Base-by-base conservation (phyloP, 2,329 filamentous ascomycete species). In the Paracoccidioides lutzii region DNA sequence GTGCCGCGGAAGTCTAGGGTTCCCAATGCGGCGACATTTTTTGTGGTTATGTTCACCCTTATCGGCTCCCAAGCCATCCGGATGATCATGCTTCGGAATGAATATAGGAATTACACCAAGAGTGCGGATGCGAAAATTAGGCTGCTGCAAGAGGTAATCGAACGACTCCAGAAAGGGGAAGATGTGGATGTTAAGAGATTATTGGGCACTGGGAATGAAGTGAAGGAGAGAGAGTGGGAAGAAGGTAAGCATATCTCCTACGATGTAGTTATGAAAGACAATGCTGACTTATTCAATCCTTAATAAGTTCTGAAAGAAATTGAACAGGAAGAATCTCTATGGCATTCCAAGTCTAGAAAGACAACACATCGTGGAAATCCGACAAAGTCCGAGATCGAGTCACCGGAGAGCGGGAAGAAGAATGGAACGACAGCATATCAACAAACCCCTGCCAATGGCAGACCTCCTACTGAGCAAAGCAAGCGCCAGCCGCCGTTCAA, bases 31-130 rank as follows among this genome's bases (percentile, higher is more conserved):
- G 86, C 86, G 22, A 90, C 84, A 0, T 91, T 89, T 65, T 93
- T 84, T 69, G 88, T 91, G 62, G 76, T 84, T 63, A 88, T 91
- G 60, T 90, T 90, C 65, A 76, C 90, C 43, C 78, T 97, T 60
- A 91, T 97, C 60, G 94, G 94, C 3, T 95, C 89, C 59, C 95
- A 96, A 78, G 88, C 91, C 12, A 96, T 98, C 63, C 88, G 96
- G 65, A 87, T 93, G 78, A 85, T 98, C 65, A 78, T 83, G 40
- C 69, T 97, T 64, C 85, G 84, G 64, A 87, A 87, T 63, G 84
- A 90, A 52, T 86, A 84, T 65, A 77, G 79, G 37, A 81, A 83
- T 8, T 90, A 87, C 63, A 81, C 78, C 65, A 82, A 90, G 52
- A 82, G 83, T 62, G 84, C 90, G 4, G 87, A 95, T 62, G 83